Conservation (phyloP, 2,329 filamentous ascomycete genomes). For the Sporothrix variecibatus region DNA sequence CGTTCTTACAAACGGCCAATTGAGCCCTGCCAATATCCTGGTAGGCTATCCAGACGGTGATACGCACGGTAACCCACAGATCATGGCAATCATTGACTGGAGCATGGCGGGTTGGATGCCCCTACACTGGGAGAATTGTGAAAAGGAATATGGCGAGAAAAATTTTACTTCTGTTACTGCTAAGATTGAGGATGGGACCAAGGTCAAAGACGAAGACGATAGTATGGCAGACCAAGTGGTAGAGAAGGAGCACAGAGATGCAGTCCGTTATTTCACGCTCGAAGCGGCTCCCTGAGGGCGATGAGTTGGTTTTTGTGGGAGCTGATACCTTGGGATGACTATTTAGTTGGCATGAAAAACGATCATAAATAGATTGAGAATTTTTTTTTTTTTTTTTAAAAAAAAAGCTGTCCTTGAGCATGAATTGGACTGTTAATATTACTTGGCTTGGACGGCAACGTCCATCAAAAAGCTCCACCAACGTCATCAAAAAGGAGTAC, state of each 20-base stretch:
- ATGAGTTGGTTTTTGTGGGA: neutral
- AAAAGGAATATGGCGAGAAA: conserved; percentile 16
- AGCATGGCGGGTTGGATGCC: conserved; percentile 41
- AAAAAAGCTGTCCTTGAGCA: neutral
- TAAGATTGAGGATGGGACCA: neutral
- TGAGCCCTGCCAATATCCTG: neutral
- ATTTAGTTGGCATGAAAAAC: neutral
- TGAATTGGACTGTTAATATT: neutral
- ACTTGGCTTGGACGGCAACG: neutral
- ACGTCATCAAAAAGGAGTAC: neutral
- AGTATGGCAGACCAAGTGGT: neutral
- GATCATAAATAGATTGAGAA: neutral
- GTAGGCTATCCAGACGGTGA: neutral
- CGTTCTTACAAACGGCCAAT: conserved; percentile 11
- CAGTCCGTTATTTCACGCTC: neutral
- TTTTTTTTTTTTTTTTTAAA: no score
- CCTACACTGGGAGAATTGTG: conserved; percentile 41
- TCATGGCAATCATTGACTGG: conserved; percentile 40
- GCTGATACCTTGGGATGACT: neutral
- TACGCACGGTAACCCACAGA: neutral
- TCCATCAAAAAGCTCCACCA: neutral
- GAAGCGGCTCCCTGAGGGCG: neutral
- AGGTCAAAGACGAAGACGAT: neutral
- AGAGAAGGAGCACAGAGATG: neutral
- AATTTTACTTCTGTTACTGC: neutral